Evolutionary conservation across 2,329 filamentous ascomycete species (phyloP), one percentile per base, ranked within the genome.

Genomic region (Xylaria sp.): DNA sequence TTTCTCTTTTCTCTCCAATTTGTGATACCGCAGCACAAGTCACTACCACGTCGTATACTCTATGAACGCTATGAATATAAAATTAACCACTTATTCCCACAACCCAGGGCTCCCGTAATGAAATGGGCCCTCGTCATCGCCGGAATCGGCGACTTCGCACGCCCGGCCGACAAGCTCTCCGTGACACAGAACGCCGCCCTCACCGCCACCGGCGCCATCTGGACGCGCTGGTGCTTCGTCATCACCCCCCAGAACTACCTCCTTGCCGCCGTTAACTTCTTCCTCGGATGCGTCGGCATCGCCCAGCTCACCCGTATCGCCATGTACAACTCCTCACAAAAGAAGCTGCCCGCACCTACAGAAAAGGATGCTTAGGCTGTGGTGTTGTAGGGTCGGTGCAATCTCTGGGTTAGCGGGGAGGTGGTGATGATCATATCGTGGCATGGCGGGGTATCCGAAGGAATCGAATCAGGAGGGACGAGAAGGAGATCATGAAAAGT

Each of bases 161-260:
- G 96, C 75, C 96, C 96, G 36, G 93, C 92, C 71, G 93, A 97
- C 81, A 93, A 94, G 81, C 93, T 99, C 74, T 98, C 94, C 48
- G 85, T 98, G 71, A 96, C 93, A 34, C 94, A 98, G 83, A 99
- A 98, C 84, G 85, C 86, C 59, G 95, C 96, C 68, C 88, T 99
- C 75, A 96, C 93, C 79, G 90, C 90, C 75, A 99, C 96, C 9
- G 96, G 96, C 74, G 83, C 92, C 73, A 99, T 99, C 87, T 99
- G 96, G 96, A 99, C 96, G 54, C 89, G 96, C 74, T 99, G 96
- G 96, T 99, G 96, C 86, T 87, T 98, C 79, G 92, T 99, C 81
- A 99, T 99, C 83, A 94, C 90, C 82, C 96, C 96, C 66, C 90
- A 90, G 82, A 99, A 99, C 86, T 84, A 94, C 78, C 91, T 98